Evolutionary conservation across 306 rosid genomes (phyloP).

Genomic region (Lablab purpureus): DNA sequence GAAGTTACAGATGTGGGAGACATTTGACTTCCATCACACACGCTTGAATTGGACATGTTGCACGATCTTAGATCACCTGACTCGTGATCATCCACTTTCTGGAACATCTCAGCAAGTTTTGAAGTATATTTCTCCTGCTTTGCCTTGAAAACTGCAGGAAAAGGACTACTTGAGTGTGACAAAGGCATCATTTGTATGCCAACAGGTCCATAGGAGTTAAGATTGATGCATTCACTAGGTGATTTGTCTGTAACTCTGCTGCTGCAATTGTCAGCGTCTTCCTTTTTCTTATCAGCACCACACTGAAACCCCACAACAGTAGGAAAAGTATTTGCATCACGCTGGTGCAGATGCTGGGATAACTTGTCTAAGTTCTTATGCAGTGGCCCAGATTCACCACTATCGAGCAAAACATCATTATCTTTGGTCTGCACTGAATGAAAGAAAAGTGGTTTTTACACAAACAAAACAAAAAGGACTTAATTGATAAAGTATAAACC

Average conservation of each 20-base stretch:
- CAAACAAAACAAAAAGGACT: conserved; percentile 55
- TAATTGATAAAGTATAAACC: conserved; percentile 6
- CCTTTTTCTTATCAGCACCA: conserved; percentile 49
- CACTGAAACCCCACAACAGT: conserved; percentile 61
- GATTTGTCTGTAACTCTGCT: conserved; percentile 52
- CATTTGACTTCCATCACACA: conserved; percentile 67
- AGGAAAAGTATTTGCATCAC: conserved; percentile 60
- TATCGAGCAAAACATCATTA: conserved; percentile 67
- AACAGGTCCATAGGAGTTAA: conserved; percentile 55
- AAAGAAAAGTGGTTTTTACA: conserved; percentile 69
- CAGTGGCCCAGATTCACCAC: conserved; percentile 52
- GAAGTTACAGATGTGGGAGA: conserved; percentile 85
- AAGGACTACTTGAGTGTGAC: conserved; percentile 53
- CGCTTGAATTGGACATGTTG: conserved; percentile 78
- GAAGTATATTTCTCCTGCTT: conserved; percentile 59
- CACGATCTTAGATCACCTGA: conserved; percentile 63
- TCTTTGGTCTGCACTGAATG: conserved; percentile 98
- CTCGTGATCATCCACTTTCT: conserved; percentile 70
- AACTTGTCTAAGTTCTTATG: conserved; percentile 62
- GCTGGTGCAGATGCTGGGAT: conserved; percentile 51
- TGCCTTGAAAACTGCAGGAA: conserved; percentile 46
- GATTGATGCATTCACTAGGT: conserved; percentile 52
- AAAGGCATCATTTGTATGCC: conserved; percentile 54
- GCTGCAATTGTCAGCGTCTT: conserved; percentile 46
- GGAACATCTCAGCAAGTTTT: conserved; percentile 55